Percentiles rank a stretch among this genome's conserved stretches.
These are phyloP conservation scores for Trypanosoma avium DNA, from an alignment of 208 protist genomes.

Conservation along the genomic window DNA sequence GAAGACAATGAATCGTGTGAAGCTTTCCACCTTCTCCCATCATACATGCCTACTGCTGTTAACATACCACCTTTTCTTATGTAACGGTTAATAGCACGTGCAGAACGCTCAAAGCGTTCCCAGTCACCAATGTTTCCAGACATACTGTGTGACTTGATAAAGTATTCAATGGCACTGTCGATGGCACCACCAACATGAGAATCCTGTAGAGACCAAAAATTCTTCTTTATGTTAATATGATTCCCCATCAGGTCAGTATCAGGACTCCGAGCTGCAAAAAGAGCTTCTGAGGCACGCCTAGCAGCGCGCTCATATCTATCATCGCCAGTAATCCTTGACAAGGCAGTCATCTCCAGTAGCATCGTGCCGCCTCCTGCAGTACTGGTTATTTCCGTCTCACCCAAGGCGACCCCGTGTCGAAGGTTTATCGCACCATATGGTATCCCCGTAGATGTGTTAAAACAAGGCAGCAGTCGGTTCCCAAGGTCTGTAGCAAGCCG, in stretches of 20 bases:
- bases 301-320: constrained; percentile 37
- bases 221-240: constrained; percentile 42
- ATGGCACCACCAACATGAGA: constrained; percentile 61
- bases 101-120: constrained; percentile 47
- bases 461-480: constrained; percentile 58
- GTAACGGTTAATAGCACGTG: constrained; percentile 26
- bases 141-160: constrained; percentile 75
- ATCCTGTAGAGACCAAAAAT: constrained; percentile 22
- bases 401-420: constrained; percentile 43
- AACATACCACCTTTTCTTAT: constrained; percentile 46
- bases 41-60: constrained; percentile 48
- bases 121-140: constrained; percentile 49
- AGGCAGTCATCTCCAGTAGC: constrained; percentile 53
- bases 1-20: constrained; percentile 60
- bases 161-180: constrained; percentile 90
- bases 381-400: constrained; percentile 48
- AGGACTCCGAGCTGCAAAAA: constrained; percentile 33
- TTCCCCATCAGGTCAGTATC: constrained; percentile 42
- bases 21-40: constrained; percentile 17
- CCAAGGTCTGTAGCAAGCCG: constrained; percentile 53
- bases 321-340: constrained; percentile 49
- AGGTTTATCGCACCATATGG: constrained; percentile 88
- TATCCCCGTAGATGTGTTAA: constrained; percentile 82
- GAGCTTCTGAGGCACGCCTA: constrained; percentile 23
- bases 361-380: constrained; percentile 65